A percentile compares a stretch with the other conserved stretches of the same genome.
These are phyloP conservation scores for Vicia faba DNA, from an alignment of 306 rosid genomes.

Conservation along the genomic window DNA sequence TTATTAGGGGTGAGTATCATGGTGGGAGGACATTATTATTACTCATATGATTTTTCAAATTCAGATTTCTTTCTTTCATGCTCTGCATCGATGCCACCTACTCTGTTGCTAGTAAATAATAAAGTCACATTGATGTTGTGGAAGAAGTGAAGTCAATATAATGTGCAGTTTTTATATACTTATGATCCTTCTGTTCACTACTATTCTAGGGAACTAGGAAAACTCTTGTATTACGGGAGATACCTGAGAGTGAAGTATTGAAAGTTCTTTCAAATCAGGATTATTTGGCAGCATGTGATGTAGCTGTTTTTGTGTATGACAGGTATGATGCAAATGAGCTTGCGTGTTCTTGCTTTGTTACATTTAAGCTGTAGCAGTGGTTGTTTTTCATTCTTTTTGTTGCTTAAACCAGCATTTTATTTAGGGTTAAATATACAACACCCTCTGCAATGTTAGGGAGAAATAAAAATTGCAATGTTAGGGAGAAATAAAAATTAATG, in stretches of 20 bases:
- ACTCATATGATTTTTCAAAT: slow-evolving; percentile 25
- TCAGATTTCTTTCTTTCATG: slow-evolving; percentile 6
- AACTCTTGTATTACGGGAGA: slow-evolving; percentile 86
- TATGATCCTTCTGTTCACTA: slow-evolving; percentile 36
- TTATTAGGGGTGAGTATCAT: slow-evolving; percentile 69
- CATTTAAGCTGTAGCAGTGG: slow-evolving; percentile 21
- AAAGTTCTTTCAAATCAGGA: slow-evolving; percentile 56
- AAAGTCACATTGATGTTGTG: slow-evolving; percentile 26
- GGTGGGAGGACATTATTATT: slow-evolving; percentile 29
- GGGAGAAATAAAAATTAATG: too few relatives aligned
- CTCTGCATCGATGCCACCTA: slow-evolving; percentile 20
- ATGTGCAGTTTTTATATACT: slow-evolving; percentile 36
- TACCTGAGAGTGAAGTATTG: slow-evolving; percentile 70
- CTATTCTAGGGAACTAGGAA: slow-evolving; percentile 64
- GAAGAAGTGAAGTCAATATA: slow-evolving; percentile 19
- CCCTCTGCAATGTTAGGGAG: too few relatives aligned
- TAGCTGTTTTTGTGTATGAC: slow-evolving; percentile 87
- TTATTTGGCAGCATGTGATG: slow-evolving; percentile 85
- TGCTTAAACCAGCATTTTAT: slow-evolving; percentile 21
- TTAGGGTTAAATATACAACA: too few relatives aligned
- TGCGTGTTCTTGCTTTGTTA: slow-evolving; percentile 7
- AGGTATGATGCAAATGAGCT: slow-evolving; percentile 51
- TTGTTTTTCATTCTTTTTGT: slow-evolving; percentile 32
- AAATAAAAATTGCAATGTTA: too few relatives aligned
- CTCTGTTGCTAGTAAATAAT: slow-evolving; percentile 11